Evolutionary conservation across 768 basidiomycete genomes (phyloP).

Genomic region (Trametes villosa): DNA sequence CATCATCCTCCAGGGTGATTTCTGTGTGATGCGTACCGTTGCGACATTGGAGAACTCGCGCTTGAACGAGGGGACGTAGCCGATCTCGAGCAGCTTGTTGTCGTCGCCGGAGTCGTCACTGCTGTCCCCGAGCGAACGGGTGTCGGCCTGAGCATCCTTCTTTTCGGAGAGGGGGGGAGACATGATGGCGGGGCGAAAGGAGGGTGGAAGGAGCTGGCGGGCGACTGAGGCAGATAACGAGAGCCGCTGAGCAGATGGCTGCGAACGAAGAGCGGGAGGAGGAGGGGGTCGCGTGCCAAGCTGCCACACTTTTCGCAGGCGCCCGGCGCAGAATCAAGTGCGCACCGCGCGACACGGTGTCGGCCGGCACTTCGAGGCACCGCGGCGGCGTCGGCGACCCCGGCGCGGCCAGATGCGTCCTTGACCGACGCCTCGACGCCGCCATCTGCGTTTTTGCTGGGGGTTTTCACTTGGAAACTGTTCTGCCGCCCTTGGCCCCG

Average conservation of each 20-base stretch:
- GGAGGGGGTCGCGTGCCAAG: constrained; percentile 17
- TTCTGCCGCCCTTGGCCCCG: background rate
- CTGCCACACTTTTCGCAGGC: constrained; percentile 4
- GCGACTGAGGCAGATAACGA: constrained; percentile 21
- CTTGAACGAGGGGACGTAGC: constrained; percentile 80
- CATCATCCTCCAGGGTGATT: background rate
- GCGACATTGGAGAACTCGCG: constrained; percentile 84
- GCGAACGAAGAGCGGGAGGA: background rate
- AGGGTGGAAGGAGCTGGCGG: constrained; percentile 11
- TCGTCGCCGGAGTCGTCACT: constrained; percentile 55
- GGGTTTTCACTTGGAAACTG: background rate
- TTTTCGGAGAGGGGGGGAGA: constrained; percentile 16
- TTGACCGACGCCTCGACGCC: too few relatives aligned
- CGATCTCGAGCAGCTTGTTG: constrained; percentile 64
- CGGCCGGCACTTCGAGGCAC: too few relatives aligned
- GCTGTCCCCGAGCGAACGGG: constrained; percentile 26
- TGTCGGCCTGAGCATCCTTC: constrained; percentile 18
- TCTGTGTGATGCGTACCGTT: constrained; percentile 51
- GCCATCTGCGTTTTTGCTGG: background rate
- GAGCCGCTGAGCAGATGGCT: background rate
- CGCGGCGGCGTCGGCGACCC: background rate
- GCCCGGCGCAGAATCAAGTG: constrained; percentile 5
- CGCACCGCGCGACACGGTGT: background rate
- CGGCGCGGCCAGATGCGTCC: background rate
- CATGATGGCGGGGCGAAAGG: constrained; percentile 21